phyloP scores from a whole-genome alignment of 257 asterid species.

The Eucommia ulmoides region DNA sequence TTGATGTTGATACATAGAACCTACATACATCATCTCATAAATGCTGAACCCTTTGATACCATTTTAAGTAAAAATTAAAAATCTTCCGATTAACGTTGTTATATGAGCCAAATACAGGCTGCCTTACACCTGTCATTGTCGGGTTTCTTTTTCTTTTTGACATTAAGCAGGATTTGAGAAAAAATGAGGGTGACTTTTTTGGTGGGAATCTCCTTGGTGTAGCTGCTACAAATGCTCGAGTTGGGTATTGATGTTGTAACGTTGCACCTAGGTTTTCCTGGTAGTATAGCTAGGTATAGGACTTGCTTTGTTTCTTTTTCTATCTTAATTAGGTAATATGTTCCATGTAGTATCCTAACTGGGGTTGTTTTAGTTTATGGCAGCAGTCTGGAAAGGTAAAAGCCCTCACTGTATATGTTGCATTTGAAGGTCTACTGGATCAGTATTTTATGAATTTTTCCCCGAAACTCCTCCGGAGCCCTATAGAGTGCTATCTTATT shows the following conservation, averaged over 20 bases:
- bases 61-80: too few species aligned
- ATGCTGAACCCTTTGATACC: too few species aligned
- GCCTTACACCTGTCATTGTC: too few species aligned
- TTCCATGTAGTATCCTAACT: constrained; percentile 8
- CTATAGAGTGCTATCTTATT: constrained; percentile 82
- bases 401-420: constrained; percentile 78
- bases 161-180: constrained; percentile 76
- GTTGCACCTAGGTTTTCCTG: constrained; percentile 96
- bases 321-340: constrained; percentile 4
- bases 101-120: too few species aligned
- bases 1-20: too few species aligned
- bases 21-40: too few species aligned
- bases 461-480: constrained; percentile 68
- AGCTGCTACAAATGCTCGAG: constrained; percentile 98
- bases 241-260: constrained; percentile 94
- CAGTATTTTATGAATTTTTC: constrained; percentile 94
- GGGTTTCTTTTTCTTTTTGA: too few species aligned
- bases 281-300: constrained; percentile 80
- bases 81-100: too few species aligned
- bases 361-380: constrained; percentile 49
- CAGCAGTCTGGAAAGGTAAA: constrained; percentile 97
- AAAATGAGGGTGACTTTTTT: constrained; percentile 68
- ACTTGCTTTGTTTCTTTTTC: constrained; percentile 10
- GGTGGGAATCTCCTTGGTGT: constrained; percentile 66
- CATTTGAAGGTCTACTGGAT: constrained; percentile 92